These are phyloP conservation scores for Linum usitatissimum DNA, from an alignment of 345 rosid genomes.

Conservation along the genomic window DNA sequence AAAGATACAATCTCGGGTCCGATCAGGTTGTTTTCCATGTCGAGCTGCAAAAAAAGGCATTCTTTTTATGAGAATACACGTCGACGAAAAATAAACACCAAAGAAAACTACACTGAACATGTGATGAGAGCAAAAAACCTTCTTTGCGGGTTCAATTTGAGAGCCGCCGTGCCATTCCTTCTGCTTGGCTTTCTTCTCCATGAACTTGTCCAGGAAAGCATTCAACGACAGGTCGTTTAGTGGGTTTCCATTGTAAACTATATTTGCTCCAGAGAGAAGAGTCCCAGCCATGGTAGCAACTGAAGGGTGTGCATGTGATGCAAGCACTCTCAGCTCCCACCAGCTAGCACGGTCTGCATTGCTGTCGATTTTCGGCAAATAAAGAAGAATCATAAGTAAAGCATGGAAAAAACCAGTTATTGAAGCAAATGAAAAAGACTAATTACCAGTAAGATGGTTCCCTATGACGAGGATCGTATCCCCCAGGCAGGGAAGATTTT, in stretches of 20 bases:
- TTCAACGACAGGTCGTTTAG: slow-evolving; percentile 58
- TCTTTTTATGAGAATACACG: neutral
- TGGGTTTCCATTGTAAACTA: slow-evolving; percentile 89
- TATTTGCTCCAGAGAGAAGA: slow-evolving; percentile 74
- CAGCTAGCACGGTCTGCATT: slow-evolving; percentile 75
- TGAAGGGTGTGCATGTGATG: slow-evolving; percentile 86
- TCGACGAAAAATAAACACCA: neutral
- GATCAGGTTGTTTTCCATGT: slow-evolving; percentile 58
- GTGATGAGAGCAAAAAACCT: slow-evolving; percentile 27
- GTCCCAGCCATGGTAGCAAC: slow-evolving; percentile 97
- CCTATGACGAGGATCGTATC: slow-evolving; percentile 86
- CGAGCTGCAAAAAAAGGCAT: slow-evolving; percentile 37
- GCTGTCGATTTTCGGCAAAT: slow-evolving; percentile 28
- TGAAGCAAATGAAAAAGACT: neutral
- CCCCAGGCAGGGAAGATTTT: slow-evolving; percentile 52
- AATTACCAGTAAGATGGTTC: slow-evolving; percentile 81
- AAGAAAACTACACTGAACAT: neutral
- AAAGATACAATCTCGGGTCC: slow-evolving; percentile 75
- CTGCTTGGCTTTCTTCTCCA: slow-evolving; percentile 93
- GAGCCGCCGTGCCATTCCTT: slow-evolving; percentile 93
- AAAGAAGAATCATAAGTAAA: slow-evolving; percentile 5
- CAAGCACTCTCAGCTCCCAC: slow-evolving; percentile 89
- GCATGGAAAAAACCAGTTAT: neutral
- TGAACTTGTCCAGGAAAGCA: slow-evolving; percentile 88
- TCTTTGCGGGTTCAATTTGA: slow-evolving; percentile 90